These are phyloP conservation scores for Exutisphaerella laricina DNA, from an alignment of 2,329 filamentous ascomycete species.

Conservation along the genomic window DNA sequence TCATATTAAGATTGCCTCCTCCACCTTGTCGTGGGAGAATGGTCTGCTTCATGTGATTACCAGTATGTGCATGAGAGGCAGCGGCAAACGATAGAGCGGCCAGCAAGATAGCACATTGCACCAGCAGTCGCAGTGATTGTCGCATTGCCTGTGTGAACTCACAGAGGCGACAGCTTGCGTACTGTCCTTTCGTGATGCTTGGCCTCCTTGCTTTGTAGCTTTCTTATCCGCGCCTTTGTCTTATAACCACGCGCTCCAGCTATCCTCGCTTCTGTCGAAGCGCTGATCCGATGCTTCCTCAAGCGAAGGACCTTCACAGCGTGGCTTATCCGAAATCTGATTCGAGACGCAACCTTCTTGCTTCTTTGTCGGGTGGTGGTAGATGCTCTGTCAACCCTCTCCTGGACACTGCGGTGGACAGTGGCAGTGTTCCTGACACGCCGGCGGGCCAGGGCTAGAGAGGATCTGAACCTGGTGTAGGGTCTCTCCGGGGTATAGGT, in stretches of 20 bases:
- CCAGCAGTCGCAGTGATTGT: background rate
- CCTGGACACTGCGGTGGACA: too few relatives aligned
- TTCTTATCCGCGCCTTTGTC: background rate
- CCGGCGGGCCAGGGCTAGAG: too few relatives aligned
- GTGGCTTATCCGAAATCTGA: background rate
- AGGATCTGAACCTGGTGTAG: too few relatives aligned
- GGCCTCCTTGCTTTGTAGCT: background rate
- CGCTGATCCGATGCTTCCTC: background rate
- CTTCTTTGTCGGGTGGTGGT: too few relatives aligned
- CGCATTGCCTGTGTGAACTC: background rate
- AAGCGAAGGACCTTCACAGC: background rate
- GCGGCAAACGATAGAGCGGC: conserved; percentile 29
- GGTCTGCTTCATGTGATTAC: conserved; percentile 31
- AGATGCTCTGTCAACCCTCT: too few relatives aligned
- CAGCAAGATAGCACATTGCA: background rate
- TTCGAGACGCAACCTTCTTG: too few relatives aligned
- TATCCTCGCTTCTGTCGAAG: background rate
- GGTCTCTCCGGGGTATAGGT: too few relatives aligned
- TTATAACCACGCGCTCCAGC: too few relatives aligned
- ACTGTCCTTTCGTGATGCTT: background rate
- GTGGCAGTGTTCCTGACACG: too few relatives aligned
- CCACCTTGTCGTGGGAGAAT: conserved; percentile 24
- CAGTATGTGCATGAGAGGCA: conserved; percentile 2
- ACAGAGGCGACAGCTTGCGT: background rate
- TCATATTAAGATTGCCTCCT: conserved; percentile 46